Conservation (phyloP, 192 early-diverging fungal genomes). For the Coemansia sp. region DNA sequence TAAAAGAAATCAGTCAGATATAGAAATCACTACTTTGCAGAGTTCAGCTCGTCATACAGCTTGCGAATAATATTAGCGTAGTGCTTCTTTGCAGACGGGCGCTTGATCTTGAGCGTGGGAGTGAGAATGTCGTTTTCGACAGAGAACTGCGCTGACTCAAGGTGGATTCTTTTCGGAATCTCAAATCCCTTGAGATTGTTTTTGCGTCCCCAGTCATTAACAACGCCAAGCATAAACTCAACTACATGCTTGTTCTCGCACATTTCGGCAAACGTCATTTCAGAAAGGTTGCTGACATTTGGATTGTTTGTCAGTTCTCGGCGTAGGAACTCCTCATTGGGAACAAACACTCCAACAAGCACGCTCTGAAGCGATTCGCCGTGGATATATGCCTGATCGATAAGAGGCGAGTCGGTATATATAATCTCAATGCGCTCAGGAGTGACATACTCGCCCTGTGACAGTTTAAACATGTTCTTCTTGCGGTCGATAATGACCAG, state of each 20-base stretch:
- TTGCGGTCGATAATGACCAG: conserved; percentile 77
- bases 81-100: conserved; percentile 37
- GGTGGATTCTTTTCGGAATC: conserved; percentile 62
- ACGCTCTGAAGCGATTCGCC: conserved; percentile 75
- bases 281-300: conserved; percentile 18
- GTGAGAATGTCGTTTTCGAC: conserved; percentile 82
- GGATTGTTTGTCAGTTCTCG: conserved; percentile 40
- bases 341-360: conserved; percentile 76
- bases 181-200: conserved; percentile 72
- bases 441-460: no score
- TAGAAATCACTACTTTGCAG: not conserved
- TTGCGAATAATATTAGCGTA: conserved; percentile 51
- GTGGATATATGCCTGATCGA: conserved; percentile 72
- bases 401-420: conserved; percentile 53
- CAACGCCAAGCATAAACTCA: conserved; percentile 40
- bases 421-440: conserved; percentile 84
- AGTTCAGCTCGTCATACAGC: conserved; percentile 51
- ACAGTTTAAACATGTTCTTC: no score
- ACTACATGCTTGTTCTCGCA: conserved; percentile 60
- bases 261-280: conserved; percentile 50
- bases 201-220: conserved; percentile 57
- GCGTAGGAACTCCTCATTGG: conserved; percentile 61
- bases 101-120: conserved; percentile 72
- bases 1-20: conserved; percentile 10
- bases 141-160: conserved; percentile 67